Conservation (phyloP, 2,329 filamentous ascomycete species). For the Pseudocercospora musae region DNA sequence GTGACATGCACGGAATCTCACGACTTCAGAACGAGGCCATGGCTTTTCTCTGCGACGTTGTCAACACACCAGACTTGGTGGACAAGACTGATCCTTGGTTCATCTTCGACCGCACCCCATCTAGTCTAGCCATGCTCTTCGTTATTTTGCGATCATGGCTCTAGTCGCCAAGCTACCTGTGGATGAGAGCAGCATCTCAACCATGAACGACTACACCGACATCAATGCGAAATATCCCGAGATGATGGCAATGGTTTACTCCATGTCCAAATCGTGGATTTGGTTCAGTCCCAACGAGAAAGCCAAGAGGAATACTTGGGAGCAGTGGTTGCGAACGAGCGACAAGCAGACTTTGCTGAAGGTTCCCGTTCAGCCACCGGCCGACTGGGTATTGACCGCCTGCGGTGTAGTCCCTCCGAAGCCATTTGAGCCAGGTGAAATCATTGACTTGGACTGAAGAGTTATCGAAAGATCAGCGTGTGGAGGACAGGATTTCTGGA, state of each 20-base stretch:
- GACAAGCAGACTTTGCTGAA: neutral
- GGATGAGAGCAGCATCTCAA: neutral
- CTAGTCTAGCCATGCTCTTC: neutral
- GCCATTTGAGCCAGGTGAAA: neutral
- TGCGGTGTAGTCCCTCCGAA: neutral
- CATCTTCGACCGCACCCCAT: neutral
- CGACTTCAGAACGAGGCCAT: conserved; percentile 2
- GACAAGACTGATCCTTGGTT: neutral
- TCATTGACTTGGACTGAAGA: neutral
- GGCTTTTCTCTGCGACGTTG: neutral
- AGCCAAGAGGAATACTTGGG: neutral
- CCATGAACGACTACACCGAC: neutral
- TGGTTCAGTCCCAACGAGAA: neutral
- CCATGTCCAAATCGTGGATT: neutral
- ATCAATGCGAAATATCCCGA: neutral
- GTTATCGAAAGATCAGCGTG: neutral
- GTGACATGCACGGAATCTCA: conserved; percentile 1
- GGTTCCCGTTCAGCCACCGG: neutral
- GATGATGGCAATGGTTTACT: conserved; percentile 1
- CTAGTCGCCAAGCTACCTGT: neutral
- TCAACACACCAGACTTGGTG: neutral
- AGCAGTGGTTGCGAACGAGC: neutral
- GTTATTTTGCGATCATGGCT: neutral
- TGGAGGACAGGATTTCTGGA: neutral
- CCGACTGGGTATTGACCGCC: neutral